Percentiles rank a stretch among this genome's conserved stretches.
These are phyloP conservation scores for Tuber microsphaerosporum DNA, from an alignment of 495 filamentous ascomycete genomes.

Conservation along the genomic window DNA sequence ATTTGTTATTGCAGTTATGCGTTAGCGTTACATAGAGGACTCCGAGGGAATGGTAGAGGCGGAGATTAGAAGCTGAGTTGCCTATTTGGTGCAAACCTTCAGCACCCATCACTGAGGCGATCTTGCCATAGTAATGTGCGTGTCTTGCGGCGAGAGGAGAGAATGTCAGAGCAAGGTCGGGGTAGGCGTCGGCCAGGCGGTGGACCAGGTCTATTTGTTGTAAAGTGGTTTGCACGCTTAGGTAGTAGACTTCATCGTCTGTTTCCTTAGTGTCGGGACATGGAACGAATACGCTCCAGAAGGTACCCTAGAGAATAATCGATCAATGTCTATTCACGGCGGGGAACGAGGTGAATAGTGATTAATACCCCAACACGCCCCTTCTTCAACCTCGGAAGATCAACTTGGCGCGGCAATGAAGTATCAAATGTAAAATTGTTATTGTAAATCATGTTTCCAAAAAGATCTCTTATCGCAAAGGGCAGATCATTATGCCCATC, in stretches of 20 bases:
- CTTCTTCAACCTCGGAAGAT: slow-evolving; percentile 57
- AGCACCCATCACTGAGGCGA: slow-evolving; percentile 66
- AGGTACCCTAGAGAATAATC: slow-evolving; percentile 51
- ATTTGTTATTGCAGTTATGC: slow-evolving; percentile 88
- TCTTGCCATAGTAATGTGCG: slow-evolving; percentile 45
- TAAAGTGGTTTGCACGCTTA: slow-evolving; percentile 59
- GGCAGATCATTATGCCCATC: slow-evolving; percentile 92
- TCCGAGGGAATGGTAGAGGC: slow-evolving; percentile 67
- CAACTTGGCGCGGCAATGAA: slow-evolving; percentile 63
- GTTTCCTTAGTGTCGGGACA: slow-evolving; percentile 66
- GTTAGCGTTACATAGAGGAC: slow-evolving; percentile 86
- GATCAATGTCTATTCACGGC: not conserved
- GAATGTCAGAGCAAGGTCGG: slow-evolving; percentile 58
- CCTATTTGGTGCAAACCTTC: slow-evolving; percentile 95
- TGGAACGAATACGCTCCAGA: slow-evolving; percentile 81
- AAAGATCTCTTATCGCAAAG: slow-evolving; percentile 59
- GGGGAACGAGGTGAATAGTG: not conserved
- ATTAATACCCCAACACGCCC: slow-evolving; percentile 47
- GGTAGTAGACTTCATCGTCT: slow-evolving; percentile 60
- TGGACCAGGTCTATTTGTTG: slow-evolving; percentile 77
- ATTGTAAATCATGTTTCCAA: slow-evolving; percentile 70
- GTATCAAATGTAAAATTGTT: slow-evolving; percentile 66
- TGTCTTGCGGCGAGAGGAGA: slow-evolving; percentile 57
- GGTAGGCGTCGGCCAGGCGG: slow-evolving; percentile 62
- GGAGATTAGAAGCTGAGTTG: slow-evolving; percentile 69